Evolutionary conservation across 2,329 filamentous ascomycete genomes (phyloP).

Genomic region (Colletotrichum neosansevieriae): DNA sequence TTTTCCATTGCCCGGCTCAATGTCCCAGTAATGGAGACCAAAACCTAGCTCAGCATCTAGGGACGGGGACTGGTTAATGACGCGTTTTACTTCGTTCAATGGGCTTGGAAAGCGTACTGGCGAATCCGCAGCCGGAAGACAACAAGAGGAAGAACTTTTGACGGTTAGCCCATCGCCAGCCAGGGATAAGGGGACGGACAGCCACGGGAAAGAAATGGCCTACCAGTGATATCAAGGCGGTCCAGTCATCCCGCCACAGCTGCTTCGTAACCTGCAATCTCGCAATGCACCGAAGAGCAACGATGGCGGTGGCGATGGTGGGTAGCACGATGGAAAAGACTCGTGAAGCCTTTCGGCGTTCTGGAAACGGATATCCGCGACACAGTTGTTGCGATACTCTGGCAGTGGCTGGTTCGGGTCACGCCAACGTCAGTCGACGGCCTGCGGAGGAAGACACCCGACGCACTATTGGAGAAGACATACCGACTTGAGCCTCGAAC

Average conservation of each 20-base stretch:
- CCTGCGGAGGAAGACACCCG: too few relatives aligned
- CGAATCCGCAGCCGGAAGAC: background rate
- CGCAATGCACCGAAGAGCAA: slow-evolving; percentile 25
- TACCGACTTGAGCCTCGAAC: slow-evolving; percentile 29
- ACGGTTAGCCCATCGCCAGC: background rate
- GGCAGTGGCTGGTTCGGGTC: background rate
- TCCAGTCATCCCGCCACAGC: slow-evolving; percentile 40
- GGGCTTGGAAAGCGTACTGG: background rate
- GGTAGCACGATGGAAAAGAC: slow-evolving; percentile 24
- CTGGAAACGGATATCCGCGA: slow-evolving; percentile 12
- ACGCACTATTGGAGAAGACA: background rate
- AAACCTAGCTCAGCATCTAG: slow-evolving; percentile 39
- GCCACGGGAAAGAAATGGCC: too few relatives aligned
- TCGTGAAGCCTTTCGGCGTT: background rate
- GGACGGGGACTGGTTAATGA: background rate
- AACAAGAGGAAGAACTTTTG: slow-evolving; percentile 25
- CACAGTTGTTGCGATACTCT: slow-evolving; percentile 18
- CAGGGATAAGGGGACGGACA: too few relatives aligned
- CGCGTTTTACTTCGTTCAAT: background rate
- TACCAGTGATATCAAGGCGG: slow-evolving; percentile 29
- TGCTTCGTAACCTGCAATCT: slow-evolving; percentile 12
- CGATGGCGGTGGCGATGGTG: slow-evolving; percentile 8
- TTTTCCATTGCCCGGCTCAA: slow-evolving; percentile 35
- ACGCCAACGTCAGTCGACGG: background rate
- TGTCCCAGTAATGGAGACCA: slow-evolving; percentile 44